Evolutionary conservation across 257 asterid species (phyloP), one percentile per base, ranked within the genome.

Genomic region (Haberlea rhodopensis): DNA sequence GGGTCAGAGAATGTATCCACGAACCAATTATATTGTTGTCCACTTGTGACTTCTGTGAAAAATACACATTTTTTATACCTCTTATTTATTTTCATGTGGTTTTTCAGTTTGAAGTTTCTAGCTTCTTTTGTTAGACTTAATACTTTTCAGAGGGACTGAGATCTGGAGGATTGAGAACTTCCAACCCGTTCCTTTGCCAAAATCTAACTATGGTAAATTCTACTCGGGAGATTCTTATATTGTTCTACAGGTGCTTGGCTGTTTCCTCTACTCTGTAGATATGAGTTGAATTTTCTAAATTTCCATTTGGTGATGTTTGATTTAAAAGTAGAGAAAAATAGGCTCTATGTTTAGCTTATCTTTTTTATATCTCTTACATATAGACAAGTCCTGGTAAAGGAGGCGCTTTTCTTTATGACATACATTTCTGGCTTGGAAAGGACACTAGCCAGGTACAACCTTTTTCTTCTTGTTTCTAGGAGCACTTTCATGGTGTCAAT

Each of bases 361-460:
- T 18, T 64, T 8, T 1, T 31, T 49, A 52, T 43, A 8, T 49
- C 31, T 57, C 15, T 45, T 63, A 20, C 37, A 29, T 67, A 68
- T 73, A 91, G 98, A 87, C 91, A 46, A 79, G 77, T 77, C 73
- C 95, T 80, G 94, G 92, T 63, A 92, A 79, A 74, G 95, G 91
- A 73, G 98, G 98, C 23, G 89, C 96, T 57, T 87, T 79, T 82
- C 78, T 84, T 53, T 87, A 70, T 57, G 96, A 91, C 76, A 82
- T 86, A 69, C 95, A 91, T 76, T 91, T 88, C 80, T 91, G 98
- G 98, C 88, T 92, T 59, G 98, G 98, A 67, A 92, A 89, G 80
- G 96, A 92, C 73, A 89, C 98, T 76, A 92, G 97, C 80, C 96
- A 91, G 85, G 97, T 91, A 60, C 49, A 9, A 5, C 63, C n/a